Percentiles rank a stretch among this genome's conserved stretches.
phyloP scores from a whole-genome alignment of 2,329 filamentous ascomycete genomes.

The Alternaria incomplexa region DNA sequence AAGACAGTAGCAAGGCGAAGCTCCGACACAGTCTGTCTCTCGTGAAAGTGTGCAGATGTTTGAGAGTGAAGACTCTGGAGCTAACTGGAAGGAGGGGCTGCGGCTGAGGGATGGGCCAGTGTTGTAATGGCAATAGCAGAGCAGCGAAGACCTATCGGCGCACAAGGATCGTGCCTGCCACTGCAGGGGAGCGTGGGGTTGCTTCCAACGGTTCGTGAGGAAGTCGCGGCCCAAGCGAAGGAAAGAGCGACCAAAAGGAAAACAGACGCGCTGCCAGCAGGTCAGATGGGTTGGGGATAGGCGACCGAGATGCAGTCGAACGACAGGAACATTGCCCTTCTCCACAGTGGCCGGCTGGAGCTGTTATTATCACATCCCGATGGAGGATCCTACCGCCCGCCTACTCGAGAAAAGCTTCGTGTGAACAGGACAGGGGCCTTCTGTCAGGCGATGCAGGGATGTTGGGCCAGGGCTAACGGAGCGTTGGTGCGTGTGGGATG shows the following conservation, averaged over 20 bases:
- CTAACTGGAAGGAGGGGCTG: conserved; percentile 17
- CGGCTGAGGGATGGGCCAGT: conserved; percentile 11
- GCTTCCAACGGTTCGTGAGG: conserved; percentile 37
- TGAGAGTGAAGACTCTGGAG: conserved; percentile 5
- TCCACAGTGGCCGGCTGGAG: conserved; percentile 5
- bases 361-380: conserved; percentile 19
- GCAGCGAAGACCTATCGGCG: conserved; percentile 22
- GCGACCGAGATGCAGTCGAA: background rate
- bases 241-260: conserved; percentile 24
- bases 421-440: conserved; percentile 18
- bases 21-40: conserved; percentile 38
- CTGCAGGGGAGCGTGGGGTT: conserved; percentile 29
- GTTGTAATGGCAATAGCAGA: conserved; percentile 22
- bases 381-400: conserved; percentile 18
- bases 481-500: conserved; percentile 26
- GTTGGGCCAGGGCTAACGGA: conserved; percentile 24
- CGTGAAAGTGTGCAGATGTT: conserved; percentile 17
- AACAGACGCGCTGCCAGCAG: conserved; percentile 8
- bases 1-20: conserved; percentile 18
- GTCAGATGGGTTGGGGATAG: background rate
- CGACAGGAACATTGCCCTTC: background rate
- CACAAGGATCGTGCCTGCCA: conserved; percentile 43
- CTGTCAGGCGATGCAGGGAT: conserved; percentile 30
- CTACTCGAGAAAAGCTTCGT: conserved; percentile 18
- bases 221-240: conserved; percentile 31